Evolutionary conservation across 2,329 filamentous ascomycete species (phyloP).

Genomic region (Teratosphaeria zuluensis): DNA sequence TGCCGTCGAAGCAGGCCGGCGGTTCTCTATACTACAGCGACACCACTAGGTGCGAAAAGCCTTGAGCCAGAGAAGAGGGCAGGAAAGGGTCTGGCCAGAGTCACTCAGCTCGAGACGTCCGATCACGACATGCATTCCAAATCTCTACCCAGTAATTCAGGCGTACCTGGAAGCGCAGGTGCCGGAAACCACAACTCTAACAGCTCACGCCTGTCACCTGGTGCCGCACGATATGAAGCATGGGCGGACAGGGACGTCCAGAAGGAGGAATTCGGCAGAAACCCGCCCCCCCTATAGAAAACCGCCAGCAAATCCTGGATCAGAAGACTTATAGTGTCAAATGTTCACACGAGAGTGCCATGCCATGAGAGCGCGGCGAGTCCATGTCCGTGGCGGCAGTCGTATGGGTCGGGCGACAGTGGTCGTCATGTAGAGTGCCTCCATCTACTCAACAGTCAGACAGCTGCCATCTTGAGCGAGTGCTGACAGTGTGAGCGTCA

Average conservation of each 20-base stretch:
- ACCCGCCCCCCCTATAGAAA: too few relatives aligned
- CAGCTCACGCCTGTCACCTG: not conserved
- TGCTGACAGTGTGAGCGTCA: too few relatives aligned
- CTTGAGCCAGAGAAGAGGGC: not conserved
- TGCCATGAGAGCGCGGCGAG: not conserved
- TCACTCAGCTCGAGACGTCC: not conserved
- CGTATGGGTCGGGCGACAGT: too few relatives aligned
- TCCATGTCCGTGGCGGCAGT: not conserved
- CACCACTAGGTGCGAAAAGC: not conserved
- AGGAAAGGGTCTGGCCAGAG: not conserved
- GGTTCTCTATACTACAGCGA: not conserved
- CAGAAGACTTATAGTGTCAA: not conserved
- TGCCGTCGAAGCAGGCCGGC: not conserved
- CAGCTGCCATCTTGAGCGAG: too few relatives aligned
- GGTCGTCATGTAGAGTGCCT: too few relatives aligned
- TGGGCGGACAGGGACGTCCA: not conserved
- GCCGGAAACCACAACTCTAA: not conserved
- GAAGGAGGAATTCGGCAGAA: not conserved
- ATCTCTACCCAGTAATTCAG: not conserved
- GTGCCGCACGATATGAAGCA: not conserved
- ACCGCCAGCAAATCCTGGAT: not conserved
- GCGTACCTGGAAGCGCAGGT: not conserved
- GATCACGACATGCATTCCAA: not conserved
- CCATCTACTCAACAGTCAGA: too few relatives aligned
- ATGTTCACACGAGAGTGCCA: not conserved